Conservation (phyloP, 1,284 basidiomycete genomes). For the Violaceomyces palustris region DNA sequence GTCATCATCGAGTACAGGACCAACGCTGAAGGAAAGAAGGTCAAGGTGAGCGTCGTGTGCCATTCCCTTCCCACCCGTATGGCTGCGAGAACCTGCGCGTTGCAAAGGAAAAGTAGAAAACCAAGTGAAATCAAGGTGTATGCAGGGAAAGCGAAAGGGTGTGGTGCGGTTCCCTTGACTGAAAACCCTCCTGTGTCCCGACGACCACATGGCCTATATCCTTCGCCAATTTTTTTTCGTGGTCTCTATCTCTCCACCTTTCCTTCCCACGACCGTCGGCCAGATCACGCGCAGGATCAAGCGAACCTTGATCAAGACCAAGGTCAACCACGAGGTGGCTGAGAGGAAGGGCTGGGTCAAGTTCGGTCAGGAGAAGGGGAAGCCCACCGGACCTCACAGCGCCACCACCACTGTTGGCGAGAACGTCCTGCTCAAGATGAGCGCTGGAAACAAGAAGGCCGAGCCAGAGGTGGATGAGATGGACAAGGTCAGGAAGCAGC, state of each 20-base stretch:
- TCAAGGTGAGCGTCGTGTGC: conserved; percentile 74
- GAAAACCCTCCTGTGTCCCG: no score
- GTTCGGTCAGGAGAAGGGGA: conserved; percentile 87
- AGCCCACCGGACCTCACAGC: conserved; percentile 75
- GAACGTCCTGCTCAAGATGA: conserved; percentile 77
- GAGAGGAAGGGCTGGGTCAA: conserved; percentile 90
- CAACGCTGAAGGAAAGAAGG: conserved; percentile 89
- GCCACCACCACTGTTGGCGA: conserved; percentile 91
- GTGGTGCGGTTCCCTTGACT: no score
- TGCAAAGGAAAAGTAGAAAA: no score
- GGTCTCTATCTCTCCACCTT: no score
- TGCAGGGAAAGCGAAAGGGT: no score
- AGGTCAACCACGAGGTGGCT: conserved; percentile 87
- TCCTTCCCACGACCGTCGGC: no score
- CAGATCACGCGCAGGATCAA: conserved; percentile 73
- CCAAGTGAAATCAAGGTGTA: no score
- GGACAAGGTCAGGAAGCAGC: conserved; percentile 66
- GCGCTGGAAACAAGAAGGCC: conserved; percentile 60
- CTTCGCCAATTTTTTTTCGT: no score
- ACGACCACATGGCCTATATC: no score
- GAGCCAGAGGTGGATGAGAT: conserved; percentile 69
- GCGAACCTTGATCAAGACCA: conserved; percentile 80
- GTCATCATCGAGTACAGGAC: conserved; percentile 76
- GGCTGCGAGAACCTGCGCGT: no score
- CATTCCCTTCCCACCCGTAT: no score